Evolutionary conservation across 331 rosid genomes (phyloP), one percentile per base, ranked within the genome.

Genomic region (Acacia concinna): DNA sequence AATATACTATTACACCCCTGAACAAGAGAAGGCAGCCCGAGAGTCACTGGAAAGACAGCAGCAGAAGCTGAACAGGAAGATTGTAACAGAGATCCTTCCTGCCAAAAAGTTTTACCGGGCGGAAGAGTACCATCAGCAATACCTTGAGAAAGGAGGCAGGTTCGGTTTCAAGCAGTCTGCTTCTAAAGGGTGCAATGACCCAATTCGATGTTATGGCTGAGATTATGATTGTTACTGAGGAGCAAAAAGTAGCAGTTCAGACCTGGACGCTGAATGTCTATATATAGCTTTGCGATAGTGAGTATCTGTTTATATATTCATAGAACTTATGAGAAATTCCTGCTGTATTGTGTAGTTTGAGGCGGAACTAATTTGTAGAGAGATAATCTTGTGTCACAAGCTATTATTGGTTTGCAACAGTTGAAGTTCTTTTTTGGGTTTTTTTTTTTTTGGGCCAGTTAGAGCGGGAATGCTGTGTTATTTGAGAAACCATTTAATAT

Each of bases 41-140:
- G 97, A 87, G n/a, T 87, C 97, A 3, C 5, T 88, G 85, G 93
- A 91, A 57, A 84, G 77, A 18, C 90, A 82, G 14, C 91, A 92
- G 85, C 85, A 88, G 65, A 71, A 77, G 46, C 14, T 86, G 72
- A 88, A 78, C 89, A 86, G 97, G 82, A 91, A 86, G 81, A 91
- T 94, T 8, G 90, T 94, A n/a, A 91, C 97, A 0, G 98, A 92
- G 81, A 86, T 94, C 64, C 91, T 94, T 75, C 97, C 97, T 0
- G 95, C 98, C 44, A 94, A 86, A 86, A 94, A 89, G 65, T 94
- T 94, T 88, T 94, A 94, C 88, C 81, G 68, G 65, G 98, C 98
- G 0, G 98, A 92, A 82, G 98, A 94, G 80, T 84, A 91, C 81
- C 97, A 94, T 80, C 98, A 94, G 80, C 98, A 94, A 76, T 94